Percentiles rank a stretch among this genome's conserved stretches.
Conservation (phyloP, 2,329 filamentous ascomycete genomes). For the Phaeoacremonium minimum region DNA sequence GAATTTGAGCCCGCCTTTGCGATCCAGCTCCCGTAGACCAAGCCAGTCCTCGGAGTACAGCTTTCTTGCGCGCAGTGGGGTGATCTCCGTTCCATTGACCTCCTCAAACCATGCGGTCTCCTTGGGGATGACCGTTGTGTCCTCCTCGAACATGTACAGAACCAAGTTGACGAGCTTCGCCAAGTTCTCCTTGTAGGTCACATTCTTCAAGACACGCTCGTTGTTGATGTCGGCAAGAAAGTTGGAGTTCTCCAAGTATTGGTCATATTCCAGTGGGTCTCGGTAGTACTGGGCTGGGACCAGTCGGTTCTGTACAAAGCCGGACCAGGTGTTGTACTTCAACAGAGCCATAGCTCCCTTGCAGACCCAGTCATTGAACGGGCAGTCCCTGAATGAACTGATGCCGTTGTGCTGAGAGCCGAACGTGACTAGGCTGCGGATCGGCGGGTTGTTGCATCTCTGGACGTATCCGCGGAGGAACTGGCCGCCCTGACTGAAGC, state of each 20-base stretch:
- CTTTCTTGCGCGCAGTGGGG: constrained; percentile 60
- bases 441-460: constrained; percentile 72
- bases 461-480: constrained; percentile 91
- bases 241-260: constrained; percentile 76
- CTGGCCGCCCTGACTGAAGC: constrained; percentile 93
- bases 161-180: constrained; percentile 69
- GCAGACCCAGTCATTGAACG: constrained; percentile 71
- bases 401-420: constrained; percentile 94
- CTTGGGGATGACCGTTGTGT: constrained; percentile 82
- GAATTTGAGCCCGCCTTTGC: constrained; percentile 75
- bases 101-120: constrained; percentile 90
- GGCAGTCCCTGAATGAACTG: constrained; percentile 73
- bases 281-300: constrained; percentile 97
- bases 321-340: constrained; percentile 74
- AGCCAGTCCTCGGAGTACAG: constrained; percentile 94
- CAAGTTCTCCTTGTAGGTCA: constrained; percentile 68
- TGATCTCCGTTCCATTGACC: constrained; percentile 67
- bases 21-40: constrained; percentile 73
- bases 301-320: constrained; percentile 71
- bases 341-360: constrained; percentile 74
- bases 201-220: constrained; percentile 72
- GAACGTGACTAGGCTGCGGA: constrained; percentile 80
- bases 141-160: constrained; percentile 86
- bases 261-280: constrained; percentile 59
- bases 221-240: constrained; percentile 97